A percentile compares a stretch with the other conserved stretches of the same genome.
Conservation (phyloP, 371 early-diverging fungal species). For the Circinella minor region DNA sequence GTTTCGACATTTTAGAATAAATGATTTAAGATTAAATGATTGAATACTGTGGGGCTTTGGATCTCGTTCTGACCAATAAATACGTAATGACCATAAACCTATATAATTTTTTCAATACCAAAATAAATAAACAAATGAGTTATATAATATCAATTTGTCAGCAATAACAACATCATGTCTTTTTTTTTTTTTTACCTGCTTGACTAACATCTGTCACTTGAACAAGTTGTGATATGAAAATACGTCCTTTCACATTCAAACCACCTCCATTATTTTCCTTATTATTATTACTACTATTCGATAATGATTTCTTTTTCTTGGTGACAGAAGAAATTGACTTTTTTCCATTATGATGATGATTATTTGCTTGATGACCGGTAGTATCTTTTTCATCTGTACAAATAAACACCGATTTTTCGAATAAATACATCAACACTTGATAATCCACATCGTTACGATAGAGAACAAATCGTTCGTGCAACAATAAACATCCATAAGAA, state of each 20-base stretch:
- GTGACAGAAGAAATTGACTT: constrained; percentile 10
- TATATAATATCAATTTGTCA: too few species aligned
- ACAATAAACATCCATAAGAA: constrained; percentile 52
- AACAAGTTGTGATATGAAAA: constrained; percentile 78
- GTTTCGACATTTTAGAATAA: constrained; percentile 87
- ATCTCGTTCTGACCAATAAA: constrained; percentile 43
- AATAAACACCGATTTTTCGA: constrained; percentile 87
- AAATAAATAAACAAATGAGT: too few species aligned
- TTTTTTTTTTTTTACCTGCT: constrained; percentile 45
- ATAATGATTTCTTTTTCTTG: constrained; percentile 43
- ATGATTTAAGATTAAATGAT: constrained; percentile 74
- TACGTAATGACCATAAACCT: constrained; percentile 38
- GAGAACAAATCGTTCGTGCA: constrained; percentile 86
- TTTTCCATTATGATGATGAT: too few species aligned
- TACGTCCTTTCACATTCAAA: constrained; percentile 74
- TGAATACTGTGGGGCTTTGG: constrained; percentile 19
- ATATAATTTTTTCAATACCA: too few species aligned
- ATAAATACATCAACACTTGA: constrained; percentile 83
- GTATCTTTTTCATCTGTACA: constrained; percentile 74
- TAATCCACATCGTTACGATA: constrained; percentile 76
- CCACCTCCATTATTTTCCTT: background rate
- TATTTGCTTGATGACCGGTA: too few species aligned
- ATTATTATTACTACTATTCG: constrained; percentile 41
- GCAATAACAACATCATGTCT: too few species aligned
- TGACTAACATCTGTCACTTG: constrained; percentile 75